Evolutionary conservation across 148 eudicot genomes (phyloP).

Genomic region (Camellia granthamiana): DNA sequence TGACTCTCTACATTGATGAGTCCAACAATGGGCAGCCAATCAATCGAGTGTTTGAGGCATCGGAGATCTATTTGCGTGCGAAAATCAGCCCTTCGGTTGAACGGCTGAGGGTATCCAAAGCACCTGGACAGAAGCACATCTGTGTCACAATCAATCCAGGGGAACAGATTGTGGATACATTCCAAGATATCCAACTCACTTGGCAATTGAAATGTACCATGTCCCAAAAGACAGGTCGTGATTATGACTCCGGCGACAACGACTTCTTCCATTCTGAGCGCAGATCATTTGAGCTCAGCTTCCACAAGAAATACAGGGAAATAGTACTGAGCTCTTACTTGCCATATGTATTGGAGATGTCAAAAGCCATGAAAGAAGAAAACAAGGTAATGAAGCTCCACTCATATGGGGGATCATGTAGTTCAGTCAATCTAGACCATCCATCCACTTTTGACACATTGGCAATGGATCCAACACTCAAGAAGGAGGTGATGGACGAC

Average conservation of each 20-base stretch:
- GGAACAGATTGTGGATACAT: slow-evolving; percentile 8
- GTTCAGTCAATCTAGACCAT: slow-evolving; percentile 17
- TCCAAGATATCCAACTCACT: slow-evolving; percentile 6
- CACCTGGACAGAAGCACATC: neutral
- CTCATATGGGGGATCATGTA: neutral
- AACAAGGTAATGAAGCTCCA: slow-evolving; percentile 13
- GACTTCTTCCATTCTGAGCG: neutral
- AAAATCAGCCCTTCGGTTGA: slow-evolving; percentile 13
- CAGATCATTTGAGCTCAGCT: slow-evolving; percentile 14
- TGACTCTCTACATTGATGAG: slow-evolving; percentile 20
- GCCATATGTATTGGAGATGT: slow-evolving; percentile 1
- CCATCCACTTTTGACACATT: slow-evolving; percentile 26
- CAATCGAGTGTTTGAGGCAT: slow-evolving; percentile 18
- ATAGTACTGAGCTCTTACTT: slow-evolving; percentile 13
- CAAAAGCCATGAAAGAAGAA: slow-evolving; percentile 5
- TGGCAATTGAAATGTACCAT: slow-evolving; percentile 1
- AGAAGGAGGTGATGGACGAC: slow-evolving; percentile 19
- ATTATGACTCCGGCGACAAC: neutral
- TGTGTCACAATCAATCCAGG: neutral
- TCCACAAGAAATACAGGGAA: slow-evolving; percentile 15
- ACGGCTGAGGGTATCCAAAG: slow-evolving; percentile 15
- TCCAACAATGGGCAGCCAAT: neutral
- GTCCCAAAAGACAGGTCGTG: neutral
- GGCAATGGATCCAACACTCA: slow-evolving; percentile 24
- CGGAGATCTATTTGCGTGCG: slow-evolving; percentile 10